Conservation (phyloP, 495 filamentous ascomycete species). For the Penicillium lagena region DNA sequence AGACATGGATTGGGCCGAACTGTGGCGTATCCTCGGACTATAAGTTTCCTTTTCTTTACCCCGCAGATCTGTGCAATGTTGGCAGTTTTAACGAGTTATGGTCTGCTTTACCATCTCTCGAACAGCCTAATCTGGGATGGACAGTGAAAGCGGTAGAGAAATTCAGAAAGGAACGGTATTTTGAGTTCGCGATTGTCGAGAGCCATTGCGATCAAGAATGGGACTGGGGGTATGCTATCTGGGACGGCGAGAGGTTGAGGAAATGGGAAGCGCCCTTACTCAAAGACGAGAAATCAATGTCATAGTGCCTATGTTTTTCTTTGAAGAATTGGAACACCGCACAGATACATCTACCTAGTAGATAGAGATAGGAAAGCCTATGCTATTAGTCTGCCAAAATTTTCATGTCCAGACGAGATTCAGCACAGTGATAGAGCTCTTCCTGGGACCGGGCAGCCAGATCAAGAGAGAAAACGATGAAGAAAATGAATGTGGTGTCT, state of each 20-base stretch:
- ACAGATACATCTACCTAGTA: too few species aligned
- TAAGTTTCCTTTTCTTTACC: conserved; percentile 1
- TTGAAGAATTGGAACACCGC: too few species aligned
- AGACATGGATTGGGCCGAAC: background rate
- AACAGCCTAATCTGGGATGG: conserved; percentile 6
- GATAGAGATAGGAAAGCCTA: too few species aligned
- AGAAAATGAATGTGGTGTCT: too few species aligned
- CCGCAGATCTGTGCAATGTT: background rate
- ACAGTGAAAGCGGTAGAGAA: conserved; percentile 2
- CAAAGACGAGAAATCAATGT: background rate
- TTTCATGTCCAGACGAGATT: too few species aligned
- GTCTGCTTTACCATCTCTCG: background rate
- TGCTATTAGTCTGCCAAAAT: too few species aligned
- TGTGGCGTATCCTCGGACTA: background rate
- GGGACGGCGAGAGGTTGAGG: conserved; percentile 1
- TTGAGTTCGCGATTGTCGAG: background rate
- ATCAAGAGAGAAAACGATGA: too few species aligned
- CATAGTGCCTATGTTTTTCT: too few species aligned
- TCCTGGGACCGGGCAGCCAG: too few species aligned
- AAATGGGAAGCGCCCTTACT: conserved; percentile 2
- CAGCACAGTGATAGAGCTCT: too few species aligned
- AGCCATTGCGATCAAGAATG: conserved; percentile 1
- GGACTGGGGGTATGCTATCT: conserved; percentile 8
- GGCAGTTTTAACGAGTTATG: conserved; percentile 4
- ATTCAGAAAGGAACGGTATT: background rate